Evolutionary conservation across 192 early-diverging fungal genomes (phyloP).

Genomic region (Allomyces javanicus): DNA sequence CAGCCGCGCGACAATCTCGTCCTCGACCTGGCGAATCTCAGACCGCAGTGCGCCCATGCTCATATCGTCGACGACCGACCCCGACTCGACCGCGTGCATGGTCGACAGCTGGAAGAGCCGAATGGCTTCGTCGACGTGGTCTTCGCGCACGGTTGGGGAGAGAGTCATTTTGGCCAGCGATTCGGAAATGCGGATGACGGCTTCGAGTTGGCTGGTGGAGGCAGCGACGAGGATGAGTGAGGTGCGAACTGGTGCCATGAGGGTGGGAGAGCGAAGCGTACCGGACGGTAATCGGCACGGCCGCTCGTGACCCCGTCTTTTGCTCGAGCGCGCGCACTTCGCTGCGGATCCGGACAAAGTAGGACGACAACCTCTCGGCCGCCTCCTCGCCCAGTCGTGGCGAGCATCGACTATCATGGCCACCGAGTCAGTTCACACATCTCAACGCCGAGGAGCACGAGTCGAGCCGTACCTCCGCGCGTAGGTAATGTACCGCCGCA

Average conservation of each 20-base stretch:
- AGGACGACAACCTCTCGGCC: constrained; percentile 74
- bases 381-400: constrained; percentile 74
- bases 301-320: constrained; percentile 44
- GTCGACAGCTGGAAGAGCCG: constrained; percentile 93
- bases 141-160: constrained; percentile 56
- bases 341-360: constrained; percentile 81
- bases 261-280: constrained; percentile 5
- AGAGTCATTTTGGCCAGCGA: constrained; percentile 90
- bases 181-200: constrained; percentile 95
- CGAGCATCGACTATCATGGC: constrained; percentile 57
- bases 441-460: neutral
- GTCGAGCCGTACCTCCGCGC: neutral
- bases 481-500: constrained; percentile 90
- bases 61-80: constrained; percentile 64
- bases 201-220: constrained; percentile 71
- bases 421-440: constrained; percentile 1
- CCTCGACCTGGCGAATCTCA: constrained; percentile 64
- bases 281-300: constrained; percentile 92
- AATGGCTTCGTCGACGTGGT: constrained; percentile 93
- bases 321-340: constrained; percentile 61
- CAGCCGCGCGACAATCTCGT: constrained; percentile 62
- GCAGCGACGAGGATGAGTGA: neutral
- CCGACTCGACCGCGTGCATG: constrained; percentile 86
- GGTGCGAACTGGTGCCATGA: too few species aligned
- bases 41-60: constrained; percentile 47